Evolutionary conservation across 106 monocot genomes (phyloP), one percentile per base, ranked within the genome.

Genomic region (Dioscorea zingiberensis): DNA sequence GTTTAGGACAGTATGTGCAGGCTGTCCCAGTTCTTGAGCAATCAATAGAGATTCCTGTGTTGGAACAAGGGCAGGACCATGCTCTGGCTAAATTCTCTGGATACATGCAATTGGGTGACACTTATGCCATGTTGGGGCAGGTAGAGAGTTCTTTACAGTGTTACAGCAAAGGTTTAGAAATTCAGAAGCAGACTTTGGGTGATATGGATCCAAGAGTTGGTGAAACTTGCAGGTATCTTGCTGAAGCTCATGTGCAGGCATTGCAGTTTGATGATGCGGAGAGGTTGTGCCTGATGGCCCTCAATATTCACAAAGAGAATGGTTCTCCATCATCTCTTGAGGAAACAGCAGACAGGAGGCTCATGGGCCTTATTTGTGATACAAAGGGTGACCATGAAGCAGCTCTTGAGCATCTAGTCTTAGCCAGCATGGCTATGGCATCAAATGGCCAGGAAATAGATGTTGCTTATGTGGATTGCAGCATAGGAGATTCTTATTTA

Each of bases 11-110:
- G 14, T 76, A 79, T 54, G 65, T 29, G 6, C 70, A 82, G 30
- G 82, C 89, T 11, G 32, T 89, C 23, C 81, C 89, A 0, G 30
- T 79, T 8, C 73, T 89, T 1, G 56, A 69, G 44, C 78, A 59
- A 21, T 82, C 89, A 13, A 63, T 85, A 12, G 71, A 77, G 48
- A 82, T 85, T 32, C 85, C 79, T 10, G 70, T 58, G 1, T 19
- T 74, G 15, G 85, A 82, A 53, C 48, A 82, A 73, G 85, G 78
- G 17, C 73, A 74, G 28, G 82, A 82, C 10, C 89, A 85, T 62
- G 75, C 79, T 3, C 76, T 89, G 15, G 85, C 85, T 0, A 85
- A 85, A 63, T 89, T 89, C 28, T 81, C 89, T 14, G 89, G 82
- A 13, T 70, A 64, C 26, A 89, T 89, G 89, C 85, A 82, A 49